Evolutionary conservation across 306 rosid genomes (phyloP), one percentile per base, ranked within the genome.

Genomic region (Pyrus bretschneideri): DNA sequence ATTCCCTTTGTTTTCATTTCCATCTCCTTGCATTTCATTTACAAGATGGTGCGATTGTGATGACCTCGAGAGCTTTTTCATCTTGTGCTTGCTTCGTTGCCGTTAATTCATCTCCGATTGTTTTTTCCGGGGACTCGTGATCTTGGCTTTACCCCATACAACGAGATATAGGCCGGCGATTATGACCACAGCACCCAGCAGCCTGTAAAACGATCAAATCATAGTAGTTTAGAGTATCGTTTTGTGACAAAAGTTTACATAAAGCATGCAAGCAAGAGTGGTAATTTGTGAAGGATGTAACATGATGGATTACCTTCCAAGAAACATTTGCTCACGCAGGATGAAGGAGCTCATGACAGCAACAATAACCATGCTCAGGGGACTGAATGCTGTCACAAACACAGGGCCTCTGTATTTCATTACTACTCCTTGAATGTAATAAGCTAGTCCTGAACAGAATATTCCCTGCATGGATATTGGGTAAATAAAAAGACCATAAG

Each of bases 91-190:
- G 69, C 72, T 80, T 81, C 18, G 23, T 64, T 6, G 86, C 69
- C 40, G 73, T 70, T 40, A 69, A 69, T 30, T 70, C 54, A 52
- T 86, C 94, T 49, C 79, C 61, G 33, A 10, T 61, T 51, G 69
- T 31, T 75, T 81, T 31, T 27, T 30, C 55, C 77, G 75, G 42
- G 67, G 83, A 42, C 55, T 54, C 35, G 68, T 80, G 75, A 69
- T 96, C 98, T 83, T 92, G 19, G 84, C 90, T 87, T 84, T 96
- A 1, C 98, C 98, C 98, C 98, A 92, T 38, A 92, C 88, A 51
- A 92, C 98, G 17, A 89, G 83, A 57, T 90, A 96, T 6, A 96
- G 69, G 3, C 97, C 97, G 9, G 22, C 77, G 45, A 90, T 83
- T 78, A 96, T 86, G 64, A 91, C 76, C 2, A 46, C 35, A 30